A percentile compares a stretch with the other conserved stretches of the same genome.
These are phyloP conservation scores for Xylaria cubensis DNA, from an alignment of 495 filamentous ascomycete genomes.

Conservation along the genomic window DNA sequence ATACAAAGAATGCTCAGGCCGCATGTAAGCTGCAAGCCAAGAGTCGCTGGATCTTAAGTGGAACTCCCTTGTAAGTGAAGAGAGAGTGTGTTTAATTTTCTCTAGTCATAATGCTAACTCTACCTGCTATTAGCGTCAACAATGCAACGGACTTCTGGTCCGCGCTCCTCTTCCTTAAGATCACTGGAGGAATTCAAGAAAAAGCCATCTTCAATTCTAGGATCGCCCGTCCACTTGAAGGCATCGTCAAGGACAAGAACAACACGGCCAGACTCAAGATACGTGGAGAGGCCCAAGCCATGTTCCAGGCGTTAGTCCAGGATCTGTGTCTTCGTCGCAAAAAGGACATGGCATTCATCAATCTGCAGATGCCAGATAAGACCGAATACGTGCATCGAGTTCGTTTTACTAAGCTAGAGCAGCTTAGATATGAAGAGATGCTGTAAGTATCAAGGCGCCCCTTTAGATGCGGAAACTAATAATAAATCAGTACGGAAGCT, in stretches of 20 bases:
- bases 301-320: conserved; percentile 79
- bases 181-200: conserved; percentile 79
- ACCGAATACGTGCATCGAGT: conserved; percentile 83
- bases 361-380: conserved; percentile 78
- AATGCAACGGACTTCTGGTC: conserved; percentile 84
- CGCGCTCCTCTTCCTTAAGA: conserved; percentile 76
- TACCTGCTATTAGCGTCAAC: conserved; percentile 59
- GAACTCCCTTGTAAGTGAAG: conserved; percentile 70
- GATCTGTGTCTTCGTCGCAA: conserved; percentile 84
- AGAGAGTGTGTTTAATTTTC: conserved; percentile 42
- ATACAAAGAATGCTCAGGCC: conserved; percentile 72
- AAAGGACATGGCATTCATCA: conserved; percentile 91
- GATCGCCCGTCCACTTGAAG: conserved; percentile 73
- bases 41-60: conserved; percentile 83
- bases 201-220: conserved; percentile 76
- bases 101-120: conserved; percentile 26
- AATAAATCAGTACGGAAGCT: conserved; percentile 65
- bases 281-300: conserved; percentile 51
- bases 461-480: conserved; percentile 24
- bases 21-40: conserved; percentile 70
- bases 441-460: conserved; percentile 49
- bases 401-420: conserved; percentile 75
- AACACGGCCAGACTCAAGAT: conserved; percentile 20
- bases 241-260: conserved; percentile 53
- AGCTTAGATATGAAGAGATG: conserved; percentile 80